Percentiles rank a stretch among this genome's conserved stretches.
Conservation (phyloP, 139 green algal genomes). For the Raphidocelis subcapitata region DNA sequence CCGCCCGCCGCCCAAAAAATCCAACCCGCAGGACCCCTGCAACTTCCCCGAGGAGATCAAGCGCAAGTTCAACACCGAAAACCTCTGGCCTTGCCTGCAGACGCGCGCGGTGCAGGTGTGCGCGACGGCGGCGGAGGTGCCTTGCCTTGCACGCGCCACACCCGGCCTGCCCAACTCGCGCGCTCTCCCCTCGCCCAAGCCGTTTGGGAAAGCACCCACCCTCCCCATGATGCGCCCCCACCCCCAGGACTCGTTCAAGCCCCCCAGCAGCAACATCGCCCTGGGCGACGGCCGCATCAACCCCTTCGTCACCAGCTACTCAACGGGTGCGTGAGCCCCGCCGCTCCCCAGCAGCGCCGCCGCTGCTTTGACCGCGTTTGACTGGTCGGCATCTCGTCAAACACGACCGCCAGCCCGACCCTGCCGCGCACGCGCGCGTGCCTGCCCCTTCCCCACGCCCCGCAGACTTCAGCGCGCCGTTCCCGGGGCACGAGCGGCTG, state of each 20-base stretch:
- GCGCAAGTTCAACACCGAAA: conserved; percentile 41
- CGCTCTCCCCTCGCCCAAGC: no score
- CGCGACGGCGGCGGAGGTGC: background rate
- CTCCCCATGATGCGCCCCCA: background rate
- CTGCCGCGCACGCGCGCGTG: no score
- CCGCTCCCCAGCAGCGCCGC: no score
- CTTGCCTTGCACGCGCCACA: no score
- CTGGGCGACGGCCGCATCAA: conserved; percentile 67
- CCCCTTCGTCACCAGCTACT: conserved; percentile 70
- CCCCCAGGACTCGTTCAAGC: conserved; percentile 60
- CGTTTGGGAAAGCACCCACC: background rate
- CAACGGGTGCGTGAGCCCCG: background rate
- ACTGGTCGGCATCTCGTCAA: no score
- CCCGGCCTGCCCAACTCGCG: no score
- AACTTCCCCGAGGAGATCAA: conserved; percentile 56
- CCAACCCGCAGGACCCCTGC: conserved; percentile 50
- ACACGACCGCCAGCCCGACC: no score
- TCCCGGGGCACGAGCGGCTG: conserved; percentile 46
- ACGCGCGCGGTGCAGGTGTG: conserved; percentile 13
- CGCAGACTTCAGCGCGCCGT: conserved; percentile 65
- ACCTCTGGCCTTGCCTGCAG: conserved; percentile 59
- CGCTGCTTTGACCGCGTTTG: no score
- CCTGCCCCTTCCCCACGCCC: no score
- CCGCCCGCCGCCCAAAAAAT: no score
- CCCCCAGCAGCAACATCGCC: conserved; percentile 57